Conservation (phyloP, 768 basidiomycete genomes). For the Amanita pallidorosea region DNA sequence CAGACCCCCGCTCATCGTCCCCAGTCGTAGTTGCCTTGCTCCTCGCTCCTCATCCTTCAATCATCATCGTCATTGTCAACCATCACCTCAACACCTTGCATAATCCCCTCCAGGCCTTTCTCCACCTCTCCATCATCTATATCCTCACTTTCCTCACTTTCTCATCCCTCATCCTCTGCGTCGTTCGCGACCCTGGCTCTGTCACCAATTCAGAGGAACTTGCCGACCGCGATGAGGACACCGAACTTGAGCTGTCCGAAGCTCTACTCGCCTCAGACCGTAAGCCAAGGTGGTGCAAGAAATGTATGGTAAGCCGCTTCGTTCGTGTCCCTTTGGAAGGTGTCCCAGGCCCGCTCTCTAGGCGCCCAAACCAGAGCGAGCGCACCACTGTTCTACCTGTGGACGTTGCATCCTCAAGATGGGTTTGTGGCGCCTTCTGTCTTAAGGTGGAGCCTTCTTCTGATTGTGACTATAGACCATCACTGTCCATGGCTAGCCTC, state of each 20-base stretch:
- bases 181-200: slow-evolving; percentile 68
- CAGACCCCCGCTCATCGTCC: too few species aligned
- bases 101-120: slow-evolving; percentile 31
- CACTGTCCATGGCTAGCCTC: slow-evolving; percentile 80
- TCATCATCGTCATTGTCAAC: slow-evolving; percentile 54
- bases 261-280: slow-evolving; percentile 41
- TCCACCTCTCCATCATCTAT: slow-evolving; percentile 52
- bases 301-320: slow-evolving; percentile 44
- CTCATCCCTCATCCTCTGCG: slow-evolving; percentile 62
- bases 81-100: slow-evolving; percentile 52
- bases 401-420: slow-evolving; percentile 76
- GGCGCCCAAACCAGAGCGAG: slow-evolving; percentile 67
- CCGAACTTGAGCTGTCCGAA: slow-evolving; percentile 39
- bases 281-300: slow-evolving; percentile 65
- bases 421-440: slow-evolving; percentile 38
- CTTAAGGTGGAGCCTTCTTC: slow-evolving; percentile 5
- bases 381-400: slow-evolving; percentile 72
- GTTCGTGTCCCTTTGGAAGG: neutral
- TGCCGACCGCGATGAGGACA: slow-evolving; percentile 17
- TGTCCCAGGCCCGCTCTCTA: slow-evolving; percentile 8
- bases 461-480: slow-evolving; percentile 41
- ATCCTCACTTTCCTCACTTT: slow-evolving; percentile 58
- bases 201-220: slow-evolving; percentile 17
- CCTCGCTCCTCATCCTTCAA: slow-evolving; percentile 65
- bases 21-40: slow-evolving; percentile 41